Conservation (phyloP, 306 rosid species). For the Abrus precatorius region DNA sequence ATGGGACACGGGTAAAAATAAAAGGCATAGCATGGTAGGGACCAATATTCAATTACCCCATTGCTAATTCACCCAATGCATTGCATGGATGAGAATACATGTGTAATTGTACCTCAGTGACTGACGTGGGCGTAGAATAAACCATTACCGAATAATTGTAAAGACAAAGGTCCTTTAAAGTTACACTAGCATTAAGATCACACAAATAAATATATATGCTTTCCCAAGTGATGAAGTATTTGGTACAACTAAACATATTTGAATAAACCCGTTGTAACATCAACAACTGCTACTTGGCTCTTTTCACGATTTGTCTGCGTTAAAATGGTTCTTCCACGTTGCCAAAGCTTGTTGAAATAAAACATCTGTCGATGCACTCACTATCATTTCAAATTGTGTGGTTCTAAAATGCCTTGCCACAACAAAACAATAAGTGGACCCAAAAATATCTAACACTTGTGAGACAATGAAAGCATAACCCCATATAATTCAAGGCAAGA, state of each 20-base stretch:
- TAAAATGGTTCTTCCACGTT: too few relatives aligned
- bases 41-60: not conserved
- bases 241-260: not conserved
- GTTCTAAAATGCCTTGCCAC: slow-evolving; percentile 10
- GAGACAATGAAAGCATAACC: slow-evolving; percentile 28
- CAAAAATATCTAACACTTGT: slow-evolving; percentile 37
- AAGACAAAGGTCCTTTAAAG: not conserved
- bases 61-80: not conserved
- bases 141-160: not conserved
- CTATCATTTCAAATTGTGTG: slow-evolving; percentile 35
- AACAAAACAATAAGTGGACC: slow-evolving; percentile 28
- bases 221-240: not conserved
- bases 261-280: slow-evolving; percentile 40
- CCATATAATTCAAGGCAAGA: too few relatives aligned
- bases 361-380: not conserved
- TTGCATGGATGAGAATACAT: slow-evolving; percentile 14
- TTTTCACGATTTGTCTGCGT: slow-evolving; percentile 1
- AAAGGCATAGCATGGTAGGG: not conserved
- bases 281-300: slow-evolving; percentile 6
- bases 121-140: not conserved
- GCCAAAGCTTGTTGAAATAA: not conserved
- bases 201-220: not conserved
- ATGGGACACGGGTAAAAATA: slow-evolving; percentile 10
- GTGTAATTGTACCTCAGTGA: not conserved
- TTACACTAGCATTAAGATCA: too few relatives aligned